Percentiles rank a stretch among this genome's conserved stretches.
These are phyloP conservation scores for Alternaria ventricosa DNA, from an alignment of 2,329 filamentous ascomycete species.

Conservation along the genomic window DNA sequence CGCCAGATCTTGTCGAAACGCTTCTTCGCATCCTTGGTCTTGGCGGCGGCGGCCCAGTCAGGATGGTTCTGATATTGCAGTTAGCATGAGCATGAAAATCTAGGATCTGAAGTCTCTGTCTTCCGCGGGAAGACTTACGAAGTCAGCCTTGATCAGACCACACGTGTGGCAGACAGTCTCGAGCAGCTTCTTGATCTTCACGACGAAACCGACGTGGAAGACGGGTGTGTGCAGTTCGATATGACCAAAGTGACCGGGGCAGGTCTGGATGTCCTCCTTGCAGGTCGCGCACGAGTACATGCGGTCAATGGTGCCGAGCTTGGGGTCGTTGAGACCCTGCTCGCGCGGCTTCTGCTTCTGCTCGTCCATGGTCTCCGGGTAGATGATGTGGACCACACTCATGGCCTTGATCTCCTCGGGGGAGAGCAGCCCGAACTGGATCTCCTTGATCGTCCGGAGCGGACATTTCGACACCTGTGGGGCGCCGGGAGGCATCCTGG, in stretches of 20 bases:
- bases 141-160: conserved; percentile 95
- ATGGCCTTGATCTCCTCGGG: conserved; percentile 99
- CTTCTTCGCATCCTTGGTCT: conserved; percentile 87
- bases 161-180: conserved; percentile 99
- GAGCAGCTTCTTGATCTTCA: conserved; percentile 98
- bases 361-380: conserved; percentile 99
- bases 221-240: conserved; percentile 97
- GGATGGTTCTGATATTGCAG: conserved; percentile 67
- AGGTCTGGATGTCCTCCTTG: conserved; percentile 93
- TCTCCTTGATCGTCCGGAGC: conserved; percentile 97
- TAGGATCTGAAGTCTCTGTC: conserved; percentile 57
- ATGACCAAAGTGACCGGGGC: conserved; percentile 97
- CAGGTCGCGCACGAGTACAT: conserved; percentile 96
- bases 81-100: conserved; percentile 61
- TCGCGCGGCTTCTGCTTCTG: conserved; percentile 88
- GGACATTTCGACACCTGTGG: conserved; percentile 72
- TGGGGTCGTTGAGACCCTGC: conserved; percentile 91
- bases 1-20: conserved; percentile 94
- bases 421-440: conserved; percentile 97
- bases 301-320: conserved; percentile 94
- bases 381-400: conserved; percentile 95
- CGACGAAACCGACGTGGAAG: conserved; percentile 93
- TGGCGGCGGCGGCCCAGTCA: conserved; percentile 81
- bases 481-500: conserved; percentile 83
- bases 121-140: conserved; percentile 81